These are phyloP conservation scores for Brassica incana DNA, from an alignment of 345 rosid genomes.

Conservation along the genomic window DNA sequence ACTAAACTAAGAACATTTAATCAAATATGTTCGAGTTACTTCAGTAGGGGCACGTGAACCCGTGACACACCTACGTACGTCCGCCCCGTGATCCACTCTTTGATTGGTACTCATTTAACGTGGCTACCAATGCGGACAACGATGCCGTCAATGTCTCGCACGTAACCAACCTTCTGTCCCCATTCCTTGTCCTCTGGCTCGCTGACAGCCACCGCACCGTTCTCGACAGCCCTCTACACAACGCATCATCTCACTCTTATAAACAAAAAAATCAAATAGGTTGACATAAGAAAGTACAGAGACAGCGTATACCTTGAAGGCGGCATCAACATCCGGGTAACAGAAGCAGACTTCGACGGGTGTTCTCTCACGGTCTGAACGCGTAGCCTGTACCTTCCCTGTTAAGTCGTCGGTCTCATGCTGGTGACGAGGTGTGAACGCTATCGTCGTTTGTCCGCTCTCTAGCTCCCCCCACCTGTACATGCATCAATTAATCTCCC, in stretches of 20 bases:
- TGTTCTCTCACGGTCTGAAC: conserved; percentile 38
- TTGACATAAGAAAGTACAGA: neutral
- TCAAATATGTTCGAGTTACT: neutral
- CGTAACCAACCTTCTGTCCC: conserved; percentile 90
- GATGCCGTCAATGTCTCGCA: conserved; percentile 71
- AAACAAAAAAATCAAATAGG: neutral
- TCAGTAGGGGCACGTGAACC: neutral
- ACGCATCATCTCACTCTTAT: neutral
- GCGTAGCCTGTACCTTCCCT: conserved; percentile 54
- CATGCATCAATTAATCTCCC: neutral
- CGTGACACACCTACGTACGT: neutral
- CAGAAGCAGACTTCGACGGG: conserved; percentile 76
- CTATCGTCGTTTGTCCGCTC: conserved; percentile 81
- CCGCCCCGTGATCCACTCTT: neutral
- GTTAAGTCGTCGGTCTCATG: conserved; percentile 74
- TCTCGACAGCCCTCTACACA: conserved; percentile 79
- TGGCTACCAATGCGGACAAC: conserved; percentile 69
- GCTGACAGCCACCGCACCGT: conserved; percentile 68
- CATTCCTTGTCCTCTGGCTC: conserved; percentile 76
- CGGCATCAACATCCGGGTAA: conserved; percentile 74
- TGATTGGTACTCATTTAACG: conserved; percentile 24
- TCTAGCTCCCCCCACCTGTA: conserved; percentile 84
- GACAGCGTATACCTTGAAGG: conserved; percentile 56
- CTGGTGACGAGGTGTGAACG: conserved; percentile 79
- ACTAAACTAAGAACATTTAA: neutral